A percentile compares a stretch with the other conserved stretches of the same genome.
Evolutionary conservation across 768 basidiomycete species (phyloP).

Genomic region (Lactarius psammicola): DNA sequence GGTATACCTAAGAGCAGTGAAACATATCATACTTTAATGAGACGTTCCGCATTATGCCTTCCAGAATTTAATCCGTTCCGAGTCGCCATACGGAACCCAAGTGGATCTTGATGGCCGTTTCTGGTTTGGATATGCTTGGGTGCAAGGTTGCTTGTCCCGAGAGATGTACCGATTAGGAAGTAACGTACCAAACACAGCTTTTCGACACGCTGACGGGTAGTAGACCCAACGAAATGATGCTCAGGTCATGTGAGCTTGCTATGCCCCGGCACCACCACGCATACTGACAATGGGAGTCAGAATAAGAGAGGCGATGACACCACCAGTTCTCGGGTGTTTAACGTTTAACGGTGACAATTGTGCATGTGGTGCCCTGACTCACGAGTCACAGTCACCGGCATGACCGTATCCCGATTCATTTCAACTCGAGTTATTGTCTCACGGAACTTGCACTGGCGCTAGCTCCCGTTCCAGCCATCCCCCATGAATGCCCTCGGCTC

Average conservation of each 20-base stretch:
- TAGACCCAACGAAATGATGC: no score
- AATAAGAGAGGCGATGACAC: background rate
- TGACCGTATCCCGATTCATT: conserved; percentile 14
- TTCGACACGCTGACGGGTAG: background rate
- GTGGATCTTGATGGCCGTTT: background rate
- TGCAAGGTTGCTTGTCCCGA: background rate
- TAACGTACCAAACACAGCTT: background rate
- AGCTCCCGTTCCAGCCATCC: background rate
- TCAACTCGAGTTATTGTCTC: conserved; percentile 1
- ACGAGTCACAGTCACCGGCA: background rate
- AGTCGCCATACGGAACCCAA: background rate
- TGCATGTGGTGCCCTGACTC: conserved; percentile 9
- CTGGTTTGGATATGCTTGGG: background rate
- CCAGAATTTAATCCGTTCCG: background rate
- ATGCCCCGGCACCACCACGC: background rate
- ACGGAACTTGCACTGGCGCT: conserved; percentile 11
- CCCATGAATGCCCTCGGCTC: background rate
- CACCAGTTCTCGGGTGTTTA: no score
- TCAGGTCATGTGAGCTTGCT: background rate
- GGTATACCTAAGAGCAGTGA: no score
- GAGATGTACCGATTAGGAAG: conserved; percentile 4
- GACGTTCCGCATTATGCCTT: background rate
- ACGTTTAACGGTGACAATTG: background rate
- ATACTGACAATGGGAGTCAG: conserved; percentile 1
- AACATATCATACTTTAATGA: background rate